Evolutionary conservation across 78 protist genomes (phyloP).

Genomic region (Monocercomonoides exilis): DNA sequence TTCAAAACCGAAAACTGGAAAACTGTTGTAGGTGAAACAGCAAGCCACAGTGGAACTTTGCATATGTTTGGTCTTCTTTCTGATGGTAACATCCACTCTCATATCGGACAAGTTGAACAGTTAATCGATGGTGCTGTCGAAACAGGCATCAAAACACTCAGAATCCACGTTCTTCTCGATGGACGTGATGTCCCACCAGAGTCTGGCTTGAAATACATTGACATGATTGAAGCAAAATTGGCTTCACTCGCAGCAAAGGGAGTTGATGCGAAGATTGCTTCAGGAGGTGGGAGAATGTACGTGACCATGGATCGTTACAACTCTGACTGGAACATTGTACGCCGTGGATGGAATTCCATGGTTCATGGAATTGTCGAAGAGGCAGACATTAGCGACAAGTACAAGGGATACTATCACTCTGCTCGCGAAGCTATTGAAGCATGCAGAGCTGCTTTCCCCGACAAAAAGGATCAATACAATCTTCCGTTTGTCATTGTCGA

Average conservation of each 20-base stretch:
- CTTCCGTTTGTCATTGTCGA: constrained; percentile 35
- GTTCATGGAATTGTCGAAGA: background rate
- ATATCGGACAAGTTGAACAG: constrained; percentile 10
- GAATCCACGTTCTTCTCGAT: constrained; percentile 45
- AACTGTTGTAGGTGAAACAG: background rate
- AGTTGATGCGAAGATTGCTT: constrained; percentile 29
- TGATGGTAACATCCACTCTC: constrained; percentile 55
- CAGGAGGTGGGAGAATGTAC: constrained; percentile 56
- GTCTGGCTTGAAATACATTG: constrained; percentile 30
- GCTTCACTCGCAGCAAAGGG: background rate
- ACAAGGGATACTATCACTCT: background rate
- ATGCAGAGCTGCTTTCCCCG: background rate
- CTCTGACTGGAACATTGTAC: constrained; percentile 48
- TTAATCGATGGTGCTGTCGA: constrained; percentile 15
- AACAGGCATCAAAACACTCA: constrained; percentile 20
- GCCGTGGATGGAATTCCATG: constrained; percentile 36
- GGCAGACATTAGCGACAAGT: constrained; percentile 18
- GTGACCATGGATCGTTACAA: constrained; percentile 57
- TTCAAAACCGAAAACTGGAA: constrained; percentile 11
- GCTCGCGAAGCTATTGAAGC: constrained; percentile 24
- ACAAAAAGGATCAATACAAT: constrained; percentile 33
- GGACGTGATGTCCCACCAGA: constrained; percentile 59
- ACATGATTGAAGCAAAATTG: constrained; percentile 20
- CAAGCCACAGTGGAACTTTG: constrained; percentile 3
- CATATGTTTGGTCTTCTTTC: constrained; percentile 37